Base-by-base conservation (phyloP, 2,329 filamentous ascomycete species). In the Fusarium sambucinum region DNA sequence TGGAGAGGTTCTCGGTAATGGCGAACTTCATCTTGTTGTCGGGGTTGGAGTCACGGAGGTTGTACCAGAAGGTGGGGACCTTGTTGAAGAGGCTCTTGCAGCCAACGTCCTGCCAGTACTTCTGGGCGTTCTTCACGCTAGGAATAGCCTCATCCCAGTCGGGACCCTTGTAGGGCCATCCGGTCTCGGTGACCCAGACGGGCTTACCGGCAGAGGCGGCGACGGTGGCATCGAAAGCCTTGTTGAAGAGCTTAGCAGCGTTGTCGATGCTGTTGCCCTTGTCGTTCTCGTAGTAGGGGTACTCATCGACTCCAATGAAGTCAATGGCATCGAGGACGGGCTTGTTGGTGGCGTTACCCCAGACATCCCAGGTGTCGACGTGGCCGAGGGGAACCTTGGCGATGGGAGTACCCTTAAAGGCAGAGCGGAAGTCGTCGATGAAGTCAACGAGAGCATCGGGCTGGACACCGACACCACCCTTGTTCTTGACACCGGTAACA, bases 331-430 rank as follows among this genome's bases (percentile, higher is more conserved):
- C 81, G 67, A 90, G 83, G 61, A 91, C 88, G 55, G 80, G 78
- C 71, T 83, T 83, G 81, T 90, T 90, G 74, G 83, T 84, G 59
- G 77, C 64, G 78, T 91, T 86, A 46, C 85, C 82, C 86, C 87
- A 89, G 46, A 82, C 84, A 44, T 88, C 88, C 86, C 88, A 90
- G 53, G 89, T 91, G 78, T 92, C 89, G 69, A 91, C 89, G 77
- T 91, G 89, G 27, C 89, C 88, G 65, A 90, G 80, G 50, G 87
- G 83, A 61, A 83, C 79, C 50, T 81, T 81, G 77, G 81, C 68
- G 19, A 86, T 79, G 17, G 77, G 59, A 17, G 76, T 80, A 71
- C 73, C 73, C 48, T 83, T 75, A 71, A 93, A 87, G 56, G 86
- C 83, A 62, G 82, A 80, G 73, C 87, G 86, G 77, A 88, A 89